These are phyloP conservation scores for Tuber microsphaerosporum DNA, from an alignment of 495 filamentous ascomycete genomes.

Conservation along the genomic window DNA sequence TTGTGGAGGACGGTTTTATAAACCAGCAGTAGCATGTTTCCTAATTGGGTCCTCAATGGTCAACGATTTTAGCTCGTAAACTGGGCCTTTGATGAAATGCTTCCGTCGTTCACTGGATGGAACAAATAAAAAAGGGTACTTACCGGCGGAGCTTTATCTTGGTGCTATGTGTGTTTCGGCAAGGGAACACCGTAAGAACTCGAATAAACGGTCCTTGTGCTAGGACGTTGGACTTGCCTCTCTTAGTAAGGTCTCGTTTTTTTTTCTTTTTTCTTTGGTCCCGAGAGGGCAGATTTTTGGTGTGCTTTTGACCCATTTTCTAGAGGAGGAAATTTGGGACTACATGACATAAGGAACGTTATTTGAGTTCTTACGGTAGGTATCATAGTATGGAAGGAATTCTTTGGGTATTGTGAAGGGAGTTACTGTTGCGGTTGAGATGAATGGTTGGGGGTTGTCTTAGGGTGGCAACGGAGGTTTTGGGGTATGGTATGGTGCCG, in stretches of 20 bases:
- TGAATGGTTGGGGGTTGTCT: background rate
- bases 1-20: background rate
- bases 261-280: no score
- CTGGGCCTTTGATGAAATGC: background rate
- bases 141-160: background rate
- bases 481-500: no score
- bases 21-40: constrained; percentile 16
- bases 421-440: background rate
- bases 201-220: no score
- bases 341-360: no score
- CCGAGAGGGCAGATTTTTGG: no score
- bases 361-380: background rate
- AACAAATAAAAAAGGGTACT: background rate
- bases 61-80: background rate
- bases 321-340: no score
- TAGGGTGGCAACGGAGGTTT: background rate
- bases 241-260: no score
- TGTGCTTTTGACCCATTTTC: no score
- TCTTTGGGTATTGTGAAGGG: background rate
- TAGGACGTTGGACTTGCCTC: no score
- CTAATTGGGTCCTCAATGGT: constrained; percentile 30
- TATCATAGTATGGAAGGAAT: background rate
- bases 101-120: background rate
- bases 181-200: background rate
- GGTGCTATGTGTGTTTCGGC: background rate